These are phyloP conservation scores for Aspergillus olivimuriae DNA, from an alignment of 495 filamentous ascomycete genomes.

Conservation along the genomic window DNA sequence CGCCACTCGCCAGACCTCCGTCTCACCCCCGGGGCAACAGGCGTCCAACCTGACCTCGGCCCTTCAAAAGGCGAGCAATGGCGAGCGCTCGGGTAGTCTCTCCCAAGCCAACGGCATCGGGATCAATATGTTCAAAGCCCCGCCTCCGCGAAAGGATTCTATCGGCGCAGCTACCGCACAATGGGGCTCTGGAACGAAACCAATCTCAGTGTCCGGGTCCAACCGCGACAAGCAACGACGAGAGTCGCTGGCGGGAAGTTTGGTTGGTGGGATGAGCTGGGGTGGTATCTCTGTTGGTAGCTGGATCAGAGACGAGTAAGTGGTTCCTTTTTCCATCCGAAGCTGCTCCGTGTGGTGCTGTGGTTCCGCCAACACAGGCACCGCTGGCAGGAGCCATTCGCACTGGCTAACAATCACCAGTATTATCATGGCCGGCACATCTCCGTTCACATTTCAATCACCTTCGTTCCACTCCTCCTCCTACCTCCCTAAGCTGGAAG, in stretches of 20 bases:
- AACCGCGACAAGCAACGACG: constrained; percentile 70
- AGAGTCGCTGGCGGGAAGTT: constrained; percentile 80
- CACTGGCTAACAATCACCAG: constrained; percentile 44
- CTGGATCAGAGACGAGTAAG: constrained; percentile 97
- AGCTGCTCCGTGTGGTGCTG: too few relatives aligned
- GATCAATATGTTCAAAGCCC: constrained; percentile 55
- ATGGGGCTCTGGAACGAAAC: constrained; percentile 71
- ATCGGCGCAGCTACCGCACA: constrained; percentile 50
- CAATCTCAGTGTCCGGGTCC: constrained; percentile 74
- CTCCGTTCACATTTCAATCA: constrained; percentile 82
- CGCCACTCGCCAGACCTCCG: constrained; percentile 54
- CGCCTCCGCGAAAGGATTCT: constrained; percentile 60
- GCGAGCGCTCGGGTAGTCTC: constrained; percentile 36
- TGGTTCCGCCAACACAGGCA: too few relatives aligned
- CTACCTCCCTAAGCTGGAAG: constrained; percentile 95
- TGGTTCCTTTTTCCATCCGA: too few relatives aligned
- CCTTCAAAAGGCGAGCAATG: constrained; percentile 42
- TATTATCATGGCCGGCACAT: constrained; percentile 94
- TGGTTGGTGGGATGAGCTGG: constrained; percentile 95
- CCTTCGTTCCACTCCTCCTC: constrained; percentile 96
- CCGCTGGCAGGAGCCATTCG: too few relatives aligned
- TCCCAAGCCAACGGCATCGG: constrained; percentile 37
- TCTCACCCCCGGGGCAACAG: constrained; percentile 55
- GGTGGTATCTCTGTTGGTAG: constrained; percentile 93
- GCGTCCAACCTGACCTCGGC: constrained; percentile 59